Base-by-base conservation (phyloP, 371 early-diverging fungal genomes). In the Mucor racemosus region DNA sequence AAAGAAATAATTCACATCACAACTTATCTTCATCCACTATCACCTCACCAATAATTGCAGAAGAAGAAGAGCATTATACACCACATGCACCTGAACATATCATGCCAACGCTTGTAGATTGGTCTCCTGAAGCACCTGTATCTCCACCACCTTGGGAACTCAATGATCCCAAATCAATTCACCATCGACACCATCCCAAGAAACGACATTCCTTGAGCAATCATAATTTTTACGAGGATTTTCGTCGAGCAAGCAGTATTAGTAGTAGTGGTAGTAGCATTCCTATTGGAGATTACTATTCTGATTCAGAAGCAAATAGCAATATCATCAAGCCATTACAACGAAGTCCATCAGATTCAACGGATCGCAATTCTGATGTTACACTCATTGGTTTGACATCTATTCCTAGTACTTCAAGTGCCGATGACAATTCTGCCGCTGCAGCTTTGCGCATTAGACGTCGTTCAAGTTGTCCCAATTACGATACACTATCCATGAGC, bases 101-200 rank as follows among this genome's bases (percentile, higher is more conserved):
- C 13, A 62, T 66, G 59, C 71, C 71, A 6, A 10, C 58, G 2
- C 38, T 66, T 0, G 58, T 71, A 0, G 33, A 62, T 31, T 71
- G 66, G 62, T 71, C 71, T 35, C 63, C 71, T 33, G 63, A 71
- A 21, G 53, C 40, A 3, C 66, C 66, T 14, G 21, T 71, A 3
- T 62, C 71, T 11, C 71, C 66, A 15, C 58, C 65, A 0, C 71
- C 71, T 44, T 71, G 71, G 71, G 71, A 71, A 33, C 26, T 53
- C 34, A 19, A 31, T 8, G 34, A 11, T 14, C 21, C 50, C 50
- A 50, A 11, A 11, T 19, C 50, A 13, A 6, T 50, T 4, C 8
- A 8, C 11, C 19, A 50, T 1, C 35, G 26, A 2, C 8, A 8
- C 11, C 19, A 50, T 1, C 35, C 38, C 50, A 53, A 50, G 7